Percentiles rank a stretch among this genome's conserved stretches.
phyloP scores from a whole-genome alignment of 345 rosid genomes.

The Lepidium didymum region DNA sequence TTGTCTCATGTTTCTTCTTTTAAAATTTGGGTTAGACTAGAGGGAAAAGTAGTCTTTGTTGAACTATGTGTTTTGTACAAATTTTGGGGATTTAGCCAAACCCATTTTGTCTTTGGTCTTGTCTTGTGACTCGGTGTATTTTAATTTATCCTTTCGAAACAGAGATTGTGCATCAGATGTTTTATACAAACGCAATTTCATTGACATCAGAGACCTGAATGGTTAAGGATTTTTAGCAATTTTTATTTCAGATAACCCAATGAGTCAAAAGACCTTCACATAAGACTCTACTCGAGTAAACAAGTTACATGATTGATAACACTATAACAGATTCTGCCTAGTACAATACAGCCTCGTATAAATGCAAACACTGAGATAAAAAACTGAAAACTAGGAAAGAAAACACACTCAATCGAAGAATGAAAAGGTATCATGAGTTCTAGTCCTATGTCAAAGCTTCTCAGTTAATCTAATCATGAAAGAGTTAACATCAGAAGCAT shows the following conservation, averaged over 20 bases:
- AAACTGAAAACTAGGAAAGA: background rate
- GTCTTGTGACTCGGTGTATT: background rate
- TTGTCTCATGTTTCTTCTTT: background rate
- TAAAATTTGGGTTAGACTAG: conserved; percentile 13
- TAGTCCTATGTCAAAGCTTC: conserved; percentile 45
- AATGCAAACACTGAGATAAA: background rate
- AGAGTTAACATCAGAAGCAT: conserved; percentile 65
- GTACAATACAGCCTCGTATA: conserved; percentile 10
- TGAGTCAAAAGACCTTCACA: background rate
- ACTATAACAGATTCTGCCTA: conserved; percentile 17
- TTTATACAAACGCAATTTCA: background rate
- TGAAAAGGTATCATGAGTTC: background rate
- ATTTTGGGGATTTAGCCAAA: background rate
- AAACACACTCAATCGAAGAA: conserved; percentile 9
- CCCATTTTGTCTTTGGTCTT: conserved; percentile 1
- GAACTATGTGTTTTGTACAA: conserved; percentile 14
- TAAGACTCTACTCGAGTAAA: conserved; percentile 12
- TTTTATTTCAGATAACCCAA: background rate
- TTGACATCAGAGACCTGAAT: background rate
- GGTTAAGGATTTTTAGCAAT: background rate
- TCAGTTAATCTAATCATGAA: conserved; percentile 87
- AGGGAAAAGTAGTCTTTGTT: conserved; percentile 15
- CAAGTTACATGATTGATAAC: conserved; percentile 16
- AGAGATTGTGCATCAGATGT: background rate
- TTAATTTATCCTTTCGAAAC: background rate